Evolutionary conservation across 2,329 filamentous ascomycete species (phyloP).

Genomic region (Aureobasidium musti): DNA sequence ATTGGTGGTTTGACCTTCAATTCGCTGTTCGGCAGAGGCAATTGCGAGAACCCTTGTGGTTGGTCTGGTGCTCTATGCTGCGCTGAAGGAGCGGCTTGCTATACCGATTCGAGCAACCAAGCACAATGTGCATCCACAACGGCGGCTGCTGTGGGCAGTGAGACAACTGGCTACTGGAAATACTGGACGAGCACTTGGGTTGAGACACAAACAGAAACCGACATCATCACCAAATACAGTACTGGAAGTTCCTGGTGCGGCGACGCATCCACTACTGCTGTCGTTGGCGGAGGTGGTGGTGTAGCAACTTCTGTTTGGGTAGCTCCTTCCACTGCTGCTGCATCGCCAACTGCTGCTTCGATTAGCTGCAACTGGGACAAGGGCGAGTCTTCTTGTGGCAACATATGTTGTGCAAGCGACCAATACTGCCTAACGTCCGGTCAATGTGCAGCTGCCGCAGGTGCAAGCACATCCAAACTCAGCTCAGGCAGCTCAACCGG

Average conservation of each 20-base stretch:
- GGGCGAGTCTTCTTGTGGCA: constrained; percentile 63
- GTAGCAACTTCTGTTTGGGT: constrained; percentile 35
- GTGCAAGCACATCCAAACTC: constrained; percentile 39
- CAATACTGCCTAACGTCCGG: constrained; percentile 65
- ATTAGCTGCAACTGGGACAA: constrained; percentile 51
- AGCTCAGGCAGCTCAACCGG: constrained; percentile 45
- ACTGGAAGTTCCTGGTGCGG: constrained; percentile 54
- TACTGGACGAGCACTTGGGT: constrained; percentile 61
- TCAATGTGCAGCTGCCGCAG: constrained; percentile 59
- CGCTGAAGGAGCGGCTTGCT: constrained; percentile 49
- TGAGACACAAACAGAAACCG: constrained; percentile 55
- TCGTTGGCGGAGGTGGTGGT: constrained; percentile 29
- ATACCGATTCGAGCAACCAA: constrained; percentile 52
- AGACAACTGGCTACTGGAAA: constrained; percentile 52
- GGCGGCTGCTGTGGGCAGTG: constrained; percentile 33
- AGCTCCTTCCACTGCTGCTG: constrained; percentile 28
- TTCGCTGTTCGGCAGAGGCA: constrained; percentile 41
- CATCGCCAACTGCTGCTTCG: constrained; percentile 36
- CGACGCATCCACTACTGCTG: constrained; percentile 36
- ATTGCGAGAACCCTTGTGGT: constrained; percentile 56
- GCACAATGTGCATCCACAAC: constrained; percentile 49
- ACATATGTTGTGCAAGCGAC: constrained; percentile 68
- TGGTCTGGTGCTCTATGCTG: constrained; percentile 56
- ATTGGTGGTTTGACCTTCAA: constrained; percentile 39
- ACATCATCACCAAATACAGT: constrained; percentile 53